These are phyloP conservation scores for Kondoa malvinella DNA, from an alignment of 768 basidiomycete species.

Conservation along the genomic window DNA sequence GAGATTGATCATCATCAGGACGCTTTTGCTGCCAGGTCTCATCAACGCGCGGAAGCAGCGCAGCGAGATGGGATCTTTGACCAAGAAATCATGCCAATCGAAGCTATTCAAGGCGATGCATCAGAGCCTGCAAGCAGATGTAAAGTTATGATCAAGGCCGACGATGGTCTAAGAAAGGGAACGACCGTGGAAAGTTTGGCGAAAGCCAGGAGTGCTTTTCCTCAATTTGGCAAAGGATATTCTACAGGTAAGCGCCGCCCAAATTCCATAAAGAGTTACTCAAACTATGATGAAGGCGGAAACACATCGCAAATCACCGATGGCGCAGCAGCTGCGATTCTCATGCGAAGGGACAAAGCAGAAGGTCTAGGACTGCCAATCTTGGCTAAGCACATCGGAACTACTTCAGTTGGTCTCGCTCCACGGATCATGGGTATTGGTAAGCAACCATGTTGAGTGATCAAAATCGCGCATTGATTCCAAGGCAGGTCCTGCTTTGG, in stretches of 20 bases:
- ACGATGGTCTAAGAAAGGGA: slow-evolving; percentile 74
- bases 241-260: no score
- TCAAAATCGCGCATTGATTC: no score
- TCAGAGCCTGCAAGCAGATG: slow-evolving; percentile 33
- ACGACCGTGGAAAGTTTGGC: slow-evolving; percentile 58
- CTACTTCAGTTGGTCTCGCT: slow-evolving; percentile 44
- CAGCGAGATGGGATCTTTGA: slow-evolving; percentile 66
- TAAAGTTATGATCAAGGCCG: slow-evolving; percentile 54
- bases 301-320: slow-evolving; percentile 84
- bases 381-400: slow-evolving; percentile 62
- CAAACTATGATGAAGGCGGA: no score
- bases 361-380: slow-evolving; percentile 53
- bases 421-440: slow-evolving; percentile 53
- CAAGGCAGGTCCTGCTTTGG: slow-evolving; percentile 61
- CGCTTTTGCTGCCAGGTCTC: slow-evolving; percentile 63
- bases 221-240: slow-evolving; percentile 42
- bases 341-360: slow-evolving; percentile 67
- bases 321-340: slow-evolving; percentile 61
- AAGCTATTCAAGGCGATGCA: slow-evolving; percentile 49
- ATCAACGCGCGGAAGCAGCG: slow-evolving; percentile 65
- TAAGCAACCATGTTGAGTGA: no score
- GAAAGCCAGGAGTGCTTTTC: slow-evolving; percentile 76
- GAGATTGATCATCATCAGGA: slow-evolving; percentile 40
- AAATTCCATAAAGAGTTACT: no score
- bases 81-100: slow-evolving; percentile 64